Evolutionary conservation across 2,329 filamentous ascomycete species (phyloP).

Genomic region (Ophiostoma ips): DNA sequence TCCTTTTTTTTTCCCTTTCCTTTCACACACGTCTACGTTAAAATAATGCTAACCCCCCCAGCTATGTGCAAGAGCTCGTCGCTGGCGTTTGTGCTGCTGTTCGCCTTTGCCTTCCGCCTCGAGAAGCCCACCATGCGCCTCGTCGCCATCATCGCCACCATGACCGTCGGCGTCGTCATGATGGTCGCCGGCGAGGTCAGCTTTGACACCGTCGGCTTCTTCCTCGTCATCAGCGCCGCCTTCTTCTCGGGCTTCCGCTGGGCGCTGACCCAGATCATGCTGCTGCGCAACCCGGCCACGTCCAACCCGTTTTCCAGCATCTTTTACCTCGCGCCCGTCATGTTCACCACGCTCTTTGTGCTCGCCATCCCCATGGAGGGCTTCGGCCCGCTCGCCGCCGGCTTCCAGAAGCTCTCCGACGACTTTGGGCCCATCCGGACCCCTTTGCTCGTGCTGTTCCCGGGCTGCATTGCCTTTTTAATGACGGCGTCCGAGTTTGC

Average conservation of each 20-base stretch:
- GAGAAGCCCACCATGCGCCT: conserved; percentile 78
- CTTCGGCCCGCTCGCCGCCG: conserved; percentile 50
- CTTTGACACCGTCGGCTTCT: conserved; percentile 75
- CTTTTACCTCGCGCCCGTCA: conserved; percentile 92
- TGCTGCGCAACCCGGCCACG: conserved; percentile 86
- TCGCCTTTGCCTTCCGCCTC: conserved; percentile 86
- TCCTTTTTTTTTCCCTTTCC: background rate
- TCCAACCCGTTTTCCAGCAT: conserved; percentile 95
- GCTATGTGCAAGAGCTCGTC: conserved; percentile 98
- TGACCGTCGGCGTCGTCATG: conserved; percentile 90
- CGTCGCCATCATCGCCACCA: conserved; percentile 73
- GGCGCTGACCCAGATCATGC: conserved; percentile 94
- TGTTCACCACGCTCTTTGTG: conserved; percentile 71
- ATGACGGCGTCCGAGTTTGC: conserved; percentile 98
- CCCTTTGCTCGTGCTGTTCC: conserved; percentile 69
- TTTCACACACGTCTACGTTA: no score
- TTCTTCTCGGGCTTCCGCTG: conserved; percentile 96
- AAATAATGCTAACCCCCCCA: conserved; percentile 27
- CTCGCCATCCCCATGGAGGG: conserved; percentile 84
- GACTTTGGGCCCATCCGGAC: conserved; percentile 55
- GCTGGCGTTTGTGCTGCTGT: conserved; percentile 84
- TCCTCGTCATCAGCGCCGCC: conserved; percentile 82
- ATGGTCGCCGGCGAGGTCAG: conserved; percentile 95
- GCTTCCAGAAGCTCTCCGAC: conserved; percentile 47
- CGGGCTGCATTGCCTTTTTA: conserved; percentile 78